phyloP scores from a whole-genome alignment of 2,329 filamentous ascomycete genomes.

The Microcyclospora pomicola region DNA sequence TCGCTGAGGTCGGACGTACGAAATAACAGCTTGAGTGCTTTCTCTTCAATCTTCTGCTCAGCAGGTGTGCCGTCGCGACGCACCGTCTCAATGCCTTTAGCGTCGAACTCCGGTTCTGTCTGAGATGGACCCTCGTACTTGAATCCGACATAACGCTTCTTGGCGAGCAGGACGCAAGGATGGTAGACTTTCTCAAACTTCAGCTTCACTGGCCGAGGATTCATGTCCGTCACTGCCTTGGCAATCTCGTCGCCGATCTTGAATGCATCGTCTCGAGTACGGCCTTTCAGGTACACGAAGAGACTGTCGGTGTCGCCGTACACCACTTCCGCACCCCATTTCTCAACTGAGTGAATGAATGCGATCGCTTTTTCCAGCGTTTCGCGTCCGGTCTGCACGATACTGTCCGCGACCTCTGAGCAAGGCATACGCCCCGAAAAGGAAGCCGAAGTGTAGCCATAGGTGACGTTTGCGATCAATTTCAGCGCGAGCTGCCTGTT shows the following conservation, averaged over 20 bases:
- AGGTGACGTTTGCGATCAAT: slow-evolving; percentile 95
- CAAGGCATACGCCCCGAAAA: slow-evolving; percentile 98
- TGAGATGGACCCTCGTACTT: slow-evolving; percentile 78
- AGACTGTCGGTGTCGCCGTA: slow-evolving; percentile 96
- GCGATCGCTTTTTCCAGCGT: slow-evolving; percentile 90
- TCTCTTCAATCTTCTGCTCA: slow-evolving; percentile 93
- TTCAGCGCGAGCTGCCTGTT: slow-evolving; percentile 90
- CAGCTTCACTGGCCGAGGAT: slow-evolving; percentile 82
- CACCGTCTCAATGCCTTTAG: slow-evolving; percentile 96
- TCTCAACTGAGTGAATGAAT: slow-evolving; percentile 71
- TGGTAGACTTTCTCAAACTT: slow-evolving; percentile 99
- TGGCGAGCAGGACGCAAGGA: slow-evolving; percentile 83
- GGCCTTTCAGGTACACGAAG: slow-evolving; percentile 78
- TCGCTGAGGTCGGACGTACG: slow-evolving; percentile 77
- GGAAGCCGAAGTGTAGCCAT: slow-evolving; percentile 91
- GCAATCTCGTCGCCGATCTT: slow-evolving; percentile 86
- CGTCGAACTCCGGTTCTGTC: slow-evolving; percentile 75
- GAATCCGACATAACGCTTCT: slow-evolving; percentile 96
- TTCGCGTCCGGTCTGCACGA: slow-evolving; percentile 89
- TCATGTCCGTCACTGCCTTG: slow-evolving; percentile 71
- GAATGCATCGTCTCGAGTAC: slow-evolving; percentile 79
- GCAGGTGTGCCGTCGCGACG: slow-evolving; percentile 87
- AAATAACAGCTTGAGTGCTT: slow-evolving; percentile 76
- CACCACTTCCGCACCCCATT: slow-evolving; percentile 91
- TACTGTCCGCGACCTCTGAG: slow-evolving; percentile 93